Evolutionary conservation across 306 rosid genomes (phyloP).

Genomic region (Glycine soja): DNA sequence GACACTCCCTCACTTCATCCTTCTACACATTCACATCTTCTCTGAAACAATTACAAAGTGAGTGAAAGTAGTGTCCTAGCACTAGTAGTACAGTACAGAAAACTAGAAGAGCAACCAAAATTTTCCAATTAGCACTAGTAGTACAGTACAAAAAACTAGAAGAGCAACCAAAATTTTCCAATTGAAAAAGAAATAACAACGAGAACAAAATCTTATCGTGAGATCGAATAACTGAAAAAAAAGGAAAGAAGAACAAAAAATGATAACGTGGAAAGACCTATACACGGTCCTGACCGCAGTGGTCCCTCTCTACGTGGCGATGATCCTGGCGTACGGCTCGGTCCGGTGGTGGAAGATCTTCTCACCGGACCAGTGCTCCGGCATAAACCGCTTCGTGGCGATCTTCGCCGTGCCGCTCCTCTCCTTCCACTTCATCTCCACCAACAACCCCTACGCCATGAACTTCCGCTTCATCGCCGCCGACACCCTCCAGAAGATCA

Average conservation of each 20-base stretch:
- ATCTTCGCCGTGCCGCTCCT: constrained; percentile 89
- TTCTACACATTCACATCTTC: too few species aligned
- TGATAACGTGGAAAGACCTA: constrained; percentile 43
- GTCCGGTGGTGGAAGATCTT: constrained; percentile 56
- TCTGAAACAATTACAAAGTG: too few species aligned
- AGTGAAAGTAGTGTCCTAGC: too few species aligned
- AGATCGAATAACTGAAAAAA: too few species aligned
- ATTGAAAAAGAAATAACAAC: too few species aligned
- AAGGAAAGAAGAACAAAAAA: too few species aligned
- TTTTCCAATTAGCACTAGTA: too few species aligned
- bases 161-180: too few species aligned
- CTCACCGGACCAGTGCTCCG: constrained; percentile 95
- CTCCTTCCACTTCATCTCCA: constrained; percentile 86
- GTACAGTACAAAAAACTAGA: too few species aligned
- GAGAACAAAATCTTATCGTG: too few species aligned
- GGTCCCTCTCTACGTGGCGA: constrained; percentile 43
- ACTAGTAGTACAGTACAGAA: too few species aligned
- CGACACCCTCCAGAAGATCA: constrained; percentile 84
- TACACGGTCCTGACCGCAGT: constrained; percentile 45
- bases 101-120: too few species aligned
- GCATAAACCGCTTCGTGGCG: constrained; percentile 90
- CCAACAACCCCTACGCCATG: constrained; percentile 80
- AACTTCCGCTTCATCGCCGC: constrained; percentile 94
- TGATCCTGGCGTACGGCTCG: constrained; percentile 45
- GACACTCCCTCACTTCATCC: constrained; percentile 3